Evolutionary conservation across 352 stramenopile genomes (phyloP), one percentile per base, ranked within the genome.

Genomic region (Pythium rhizo-oryzae): DNA sequence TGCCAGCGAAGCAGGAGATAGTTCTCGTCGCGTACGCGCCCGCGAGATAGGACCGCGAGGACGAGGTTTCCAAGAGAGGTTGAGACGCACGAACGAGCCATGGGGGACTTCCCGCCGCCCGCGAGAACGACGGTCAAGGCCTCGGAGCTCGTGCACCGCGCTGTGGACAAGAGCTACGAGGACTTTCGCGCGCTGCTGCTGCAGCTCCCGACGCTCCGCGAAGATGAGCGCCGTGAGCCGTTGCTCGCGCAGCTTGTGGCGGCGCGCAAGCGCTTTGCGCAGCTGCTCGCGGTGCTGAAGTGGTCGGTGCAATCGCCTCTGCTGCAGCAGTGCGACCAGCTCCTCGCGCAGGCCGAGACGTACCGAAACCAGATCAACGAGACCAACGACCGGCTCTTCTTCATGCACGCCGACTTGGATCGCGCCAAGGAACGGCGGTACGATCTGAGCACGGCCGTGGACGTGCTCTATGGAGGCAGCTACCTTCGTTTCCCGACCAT

Each of bases 261-360:
- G 47, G 72, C 84, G 8, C 77, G 85, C 47, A 87, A 85, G 63
- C 84, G 83, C 25, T 95, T 95, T 57, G 81, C 85, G 24, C 86
- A 93, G 74, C 68, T 95, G 2, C 56, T 95, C 19, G 85, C 84
- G 8, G 77, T 95, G 65, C 79, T 93, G 46, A 92, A 93, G 67
- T 95, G 87, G 87, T 95, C 87, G n/a, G 84, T 91, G 39, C 87
- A 95, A 67, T 85, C 85, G 59, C 85, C 87, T 49, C 69, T 95
- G 59, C 71, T 93, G 24, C 75, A 88, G 71, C 83, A 93, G 65
- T 93, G 87, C 69, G 78, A 91, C 44, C 71, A 72, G 35, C 53
- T 95, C 37, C 73, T 93, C 33, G 59, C 78, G 46, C 79, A 90
- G 52, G 79, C 84, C 7, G 72, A 92, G 44, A 67, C 50, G 39